Evolutionary conservation across 805 yeast species (phyloP).

Genomic region (Ogataea nitratoaversa): DNA sequence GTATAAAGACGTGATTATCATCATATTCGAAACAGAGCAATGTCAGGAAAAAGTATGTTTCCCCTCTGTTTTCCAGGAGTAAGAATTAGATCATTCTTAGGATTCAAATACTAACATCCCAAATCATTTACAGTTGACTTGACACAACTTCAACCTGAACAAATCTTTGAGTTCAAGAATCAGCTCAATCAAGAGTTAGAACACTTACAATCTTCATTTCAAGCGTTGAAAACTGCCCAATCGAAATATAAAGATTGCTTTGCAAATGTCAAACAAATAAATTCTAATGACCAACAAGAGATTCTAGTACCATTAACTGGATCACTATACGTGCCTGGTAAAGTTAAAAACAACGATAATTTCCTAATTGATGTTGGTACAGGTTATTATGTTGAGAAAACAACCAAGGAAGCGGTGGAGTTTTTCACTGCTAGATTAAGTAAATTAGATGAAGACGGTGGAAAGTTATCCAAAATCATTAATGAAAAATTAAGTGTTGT

Average conservation of each 20-base stretch:
- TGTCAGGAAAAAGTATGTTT: slow-evolving; percentile 16
- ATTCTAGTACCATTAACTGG: slow-evolving; percentile 84
- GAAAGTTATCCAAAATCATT: slow-evolving; percentile 69
- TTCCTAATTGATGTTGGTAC: slow-evolving; percentile 95
- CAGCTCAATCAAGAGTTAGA: slow-evolving; percentile 82
- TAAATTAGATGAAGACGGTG: slow-evolving; percentile 69
- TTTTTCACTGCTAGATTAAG: slow-evolving; percentile 72
- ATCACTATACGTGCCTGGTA: slow-evolving; percentile 87
- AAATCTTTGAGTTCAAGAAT: slow-evolving; percentile 75
- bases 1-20: too few species aligned
- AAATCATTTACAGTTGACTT: slow-evolving; percentile 47
- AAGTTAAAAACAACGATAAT: slow-evolving; percentile 54
- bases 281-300: slow-evolving; percentile 37
- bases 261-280: slow-evolving; percentile 56
- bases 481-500: slow-evolving; percentile 66
- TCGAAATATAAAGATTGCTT: slow-evolving; percentile 78
- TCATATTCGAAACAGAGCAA: too few species aligned
- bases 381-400: slow-evolving; percentile 88
- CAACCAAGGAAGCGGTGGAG: slow-evolving; percentile 55
- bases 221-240: slow-evolving; percentile 80
- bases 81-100: too few species aligned
- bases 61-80: slow-evolving; percentile 1
- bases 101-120: not conserved
- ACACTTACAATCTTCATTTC: slow-evolving; percentile 78
- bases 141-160: slow-evolving; percentile 72